Conservation (phyloP, 2,329 filamentous ascomycete species). For the Cryphonectria carpinicola region DNA sequence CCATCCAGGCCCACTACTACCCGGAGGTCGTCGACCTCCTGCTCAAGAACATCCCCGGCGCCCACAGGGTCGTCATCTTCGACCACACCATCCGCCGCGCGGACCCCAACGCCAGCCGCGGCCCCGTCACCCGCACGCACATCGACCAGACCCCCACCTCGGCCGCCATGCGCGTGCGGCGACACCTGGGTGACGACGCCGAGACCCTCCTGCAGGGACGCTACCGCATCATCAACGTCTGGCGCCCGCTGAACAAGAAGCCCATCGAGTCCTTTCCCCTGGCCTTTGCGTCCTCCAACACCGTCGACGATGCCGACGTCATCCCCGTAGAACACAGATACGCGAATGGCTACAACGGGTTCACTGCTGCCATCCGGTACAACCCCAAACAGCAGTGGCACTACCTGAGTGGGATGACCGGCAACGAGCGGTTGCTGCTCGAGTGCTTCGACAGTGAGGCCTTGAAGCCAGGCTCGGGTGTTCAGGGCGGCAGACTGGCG, state of each 20-base stretch:
- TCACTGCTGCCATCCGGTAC: conserved; percentile 72
- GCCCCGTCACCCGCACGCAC: conserved; percentile 74
- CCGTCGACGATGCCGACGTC: conserved; percentile 65
- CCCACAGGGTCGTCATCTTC: conserved; percentile 72
- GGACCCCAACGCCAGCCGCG: conserved; percentile 59
- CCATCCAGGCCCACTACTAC: conserved; percentile 77
- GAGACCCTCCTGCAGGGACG: conserved; percentile 67
- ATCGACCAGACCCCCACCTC: conserved; percentile 79
- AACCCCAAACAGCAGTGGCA: conserved; percentile 71
- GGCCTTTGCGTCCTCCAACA: conserved; percentile 68
- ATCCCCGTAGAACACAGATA: conserved; percentile 77
- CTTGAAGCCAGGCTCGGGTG: conserved; percentile 50
- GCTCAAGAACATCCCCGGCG: conserved; percentile 67
- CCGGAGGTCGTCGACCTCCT: conserved; percentile 79
- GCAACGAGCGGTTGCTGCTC: conserved; percentile 72
- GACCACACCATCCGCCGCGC: conserved; percentile 86
- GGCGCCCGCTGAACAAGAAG: conserved; percentile 66
- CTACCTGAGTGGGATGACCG: conserved; percentile 79
- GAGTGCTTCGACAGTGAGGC: conserved; percentile 77
- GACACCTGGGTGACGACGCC: conserved; percentile 70
- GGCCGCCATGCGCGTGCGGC: conserved; percentile 67
- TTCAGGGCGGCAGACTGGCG: conserved; percentile 61
- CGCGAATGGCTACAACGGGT: conserved; percentile 66
- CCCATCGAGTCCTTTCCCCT: conserved; percentile 70
- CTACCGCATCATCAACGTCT: conserved; percentile 87